Base-by-base conservation (phyloP, 2,329 filamentous ascomycete species). In the Sclerotinia minor region DNA sequence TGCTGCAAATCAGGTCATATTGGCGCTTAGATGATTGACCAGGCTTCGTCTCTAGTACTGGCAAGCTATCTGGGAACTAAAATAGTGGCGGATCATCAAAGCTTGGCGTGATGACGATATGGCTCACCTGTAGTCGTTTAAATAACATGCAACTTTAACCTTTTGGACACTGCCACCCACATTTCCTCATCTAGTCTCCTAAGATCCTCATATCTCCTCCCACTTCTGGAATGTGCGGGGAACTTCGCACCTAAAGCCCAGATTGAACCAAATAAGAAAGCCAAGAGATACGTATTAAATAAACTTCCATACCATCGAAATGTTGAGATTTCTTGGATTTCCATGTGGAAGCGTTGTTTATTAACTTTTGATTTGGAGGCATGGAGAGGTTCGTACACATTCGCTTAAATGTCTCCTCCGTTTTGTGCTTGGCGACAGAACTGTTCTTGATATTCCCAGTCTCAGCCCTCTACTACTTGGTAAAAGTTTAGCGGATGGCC, bases 81-180 rank as follows among this genome's bases (percentile, higher is more conserved):
- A 15, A n/a, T 61, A 3, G 29, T 61, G 29, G 13, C 45, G 21
- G 21, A 55, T 50, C 3, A 17, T 24, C 2, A 15, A 60, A 61
- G 45, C 58, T 61, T 38, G 57, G 41, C 17, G 15, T 45, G n/a
- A 60, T 60, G 41, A 60, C 26, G 19, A 26, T n/a, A 29, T 60
- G 44, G 41, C 57, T 35, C 15, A 35, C 15, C 29, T 5, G 44
- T 35, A 60, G 15, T 17, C 13, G 19, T 13, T 13, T 7, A 24
- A 19, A 38, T 49, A 61, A 21, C 3, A 7, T 49, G 21, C 58
- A 21, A 61, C 24, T 35, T 9, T 44, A 60, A 47, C 19, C 11
- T 32, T n/a, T 35, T 15, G 3, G n/a, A 47, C 26, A 9, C 26
- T n/a, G 26, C 54, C 13, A 41, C 32, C 13, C 21, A 45, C 17